These are phyloP conservation scores for Blastocystis sp. DNA, from an alignment of 352 stramenopile species.

Conservation along the genomic window DNA sequence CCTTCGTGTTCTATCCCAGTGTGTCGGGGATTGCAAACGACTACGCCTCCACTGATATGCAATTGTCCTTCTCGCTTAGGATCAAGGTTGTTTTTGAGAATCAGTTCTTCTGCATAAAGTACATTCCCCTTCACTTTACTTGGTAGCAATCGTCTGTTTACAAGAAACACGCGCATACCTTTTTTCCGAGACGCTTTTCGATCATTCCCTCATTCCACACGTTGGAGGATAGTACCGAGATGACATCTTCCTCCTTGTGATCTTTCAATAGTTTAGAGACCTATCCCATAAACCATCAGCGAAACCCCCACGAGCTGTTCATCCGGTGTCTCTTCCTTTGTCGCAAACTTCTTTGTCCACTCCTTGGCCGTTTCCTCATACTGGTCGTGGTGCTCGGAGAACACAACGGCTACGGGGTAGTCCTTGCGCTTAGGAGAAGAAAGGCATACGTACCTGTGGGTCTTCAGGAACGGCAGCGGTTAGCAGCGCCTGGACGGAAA, in stretches of 20 bases:
- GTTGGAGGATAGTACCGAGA: background rate
- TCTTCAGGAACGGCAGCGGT: constrained; percentile 84
- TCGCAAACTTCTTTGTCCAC: constrained; percentile 62
- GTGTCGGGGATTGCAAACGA: background rate
- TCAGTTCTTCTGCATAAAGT: constrained; percentile 64
- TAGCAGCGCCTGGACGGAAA: constrained; percentile 86
- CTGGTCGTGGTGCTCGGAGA: background rate
- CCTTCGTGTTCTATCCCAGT: constrained; percentile 61
- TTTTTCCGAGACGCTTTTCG: background rate
- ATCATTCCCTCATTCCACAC: constrained; percentile 34
- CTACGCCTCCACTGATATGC: background rate
- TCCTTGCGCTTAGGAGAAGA: constrained; percentile 1
- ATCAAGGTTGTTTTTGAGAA: constrained; percentile 51
- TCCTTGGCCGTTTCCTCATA: constrained; percentile 19
- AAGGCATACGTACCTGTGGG: constrained; percentile 77
- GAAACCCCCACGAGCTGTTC: background rate
- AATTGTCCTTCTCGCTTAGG: constrained; percentile 33
- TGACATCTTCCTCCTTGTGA: background rate
- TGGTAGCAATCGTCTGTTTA: constrained; percentile 52
- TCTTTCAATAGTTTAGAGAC: background rate
- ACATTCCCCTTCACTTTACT: constrained; percentile 55
- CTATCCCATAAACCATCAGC: background rate
- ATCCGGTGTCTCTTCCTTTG: constrained; percentile 2
- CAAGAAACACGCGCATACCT: background rate
- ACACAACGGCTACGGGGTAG: constrained; percentile 34